Conservation (phyloP, 805 yeast genomes). For the Saccharomycopsis synnaedendra region DNA sequence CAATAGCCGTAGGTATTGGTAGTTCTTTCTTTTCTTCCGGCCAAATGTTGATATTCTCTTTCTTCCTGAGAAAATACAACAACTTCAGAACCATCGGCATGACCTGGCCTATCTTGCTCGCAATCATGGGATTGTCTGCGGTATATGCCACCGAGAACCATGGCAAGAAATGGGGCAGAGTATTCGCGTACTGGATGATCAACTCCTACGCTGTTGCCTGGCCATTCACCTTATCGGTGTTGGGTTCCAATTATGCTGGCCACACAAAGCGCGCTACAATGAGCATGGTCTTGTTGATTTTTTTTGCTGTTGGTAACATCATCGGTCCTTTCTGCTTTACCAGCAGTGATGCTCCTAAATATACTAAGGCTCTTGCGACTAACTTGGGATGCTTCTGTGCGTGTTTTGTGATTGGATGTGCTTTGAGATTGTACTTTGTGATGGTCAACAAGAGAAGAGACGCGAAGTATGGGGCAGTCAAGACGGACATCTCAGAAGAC, state of each 20-base stretch:
- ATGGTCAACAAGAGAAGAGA: not conserved
- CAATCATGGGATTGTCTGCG: not conserved
- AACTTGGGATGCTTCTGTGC: not conserved
- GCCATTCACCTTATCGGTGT: constrained; percentile 23
- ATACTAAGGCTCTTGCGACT: not conserved
- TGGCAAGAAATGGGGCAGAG: not conserved
- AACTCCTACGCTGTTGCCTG: not conserved
- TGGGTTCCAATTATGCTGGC: constrained; percentile 50
- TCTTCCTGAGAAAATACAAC: not conserved
- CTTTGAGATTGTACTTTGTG: not conserved
- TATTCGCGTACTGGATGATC: not conserved
- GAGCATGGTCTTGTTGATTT: not conserved
- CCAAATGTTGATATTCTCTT: constrained; percentile 16
- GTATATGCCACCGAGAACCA: not conserved
- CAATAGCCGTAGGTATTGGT: not conserved
- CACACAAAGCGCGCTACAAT: constrained; percentile 33
- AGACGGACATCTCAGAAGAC: not conserved
- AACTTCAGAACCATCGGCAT: not conserved
- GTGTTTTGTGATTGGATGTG: not conserved
- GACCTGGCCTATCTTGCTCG: not conserved
- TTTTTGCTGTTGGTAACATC: constrained; percentile 47
- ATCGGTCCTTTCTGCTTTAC: constrained; percentile 36
- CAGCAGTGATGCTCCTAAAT: not conserved
- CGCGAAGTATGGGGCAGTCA: not conserved
- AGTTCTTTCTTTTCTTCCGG: constrained; percentile 29